phyloP scores from a whole-genome alignment of 2,329 filamentous ascomycete species.

The Arthrobotrys iridis region DNA sequence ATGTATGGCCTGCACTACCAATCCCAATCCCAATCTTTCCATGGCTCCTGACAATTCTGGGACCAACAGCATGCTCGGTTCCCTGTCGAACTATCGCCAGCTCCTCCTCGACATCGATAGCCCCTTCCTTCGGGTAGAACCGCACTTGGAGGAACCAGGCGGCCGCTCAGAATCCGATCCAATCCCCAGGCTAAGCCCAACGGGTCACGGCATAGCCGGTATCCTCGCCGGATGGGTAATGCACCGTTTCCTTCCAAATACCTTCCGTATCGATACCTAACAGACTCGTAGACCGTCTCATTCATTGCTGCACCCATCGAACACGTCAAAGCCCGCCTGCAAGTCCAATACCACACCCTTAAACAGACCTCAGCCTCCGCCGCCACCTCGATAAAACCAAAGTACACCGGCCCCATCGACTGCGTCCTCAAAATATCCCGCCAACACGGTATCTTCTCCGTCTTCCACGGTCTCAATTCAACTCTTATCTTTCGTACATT shows the following conservation, averaged over 20 bases:
- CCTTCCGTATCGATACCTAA: not conserved
- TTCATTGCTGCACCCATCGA: conserved; percentile 94
- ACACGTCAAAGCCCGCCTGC: conserved; percentile 91
- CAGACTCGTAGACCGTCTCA: conserved; percentile 72
- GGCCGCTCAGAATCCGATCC: conserved; percentile 60
- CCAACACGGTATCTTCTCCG: conserved; percentile 76
- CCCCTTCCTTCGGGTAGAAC: conserved; percentile 59
- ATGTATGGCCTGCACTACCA: conserved; percentile 62
- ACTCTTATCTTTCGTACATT: conserved; percentile 89
- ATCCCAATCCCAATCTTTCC: not conserved
- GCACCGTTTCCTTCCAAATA: not conserved
- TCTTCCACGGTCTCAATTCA: conserved; percentile 86
- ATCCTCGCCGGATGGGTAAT: conserved; percentile 76
- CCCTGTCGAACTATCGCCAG: conserved; percentile 86
- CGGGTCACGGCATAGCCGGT: conserved; percentile 86
- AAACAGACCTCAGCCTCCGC: conserved; percentile 66
- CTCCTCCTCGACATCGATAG: conserved; percentile 73
- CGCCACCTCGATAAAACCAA: conserved; percentile 75
- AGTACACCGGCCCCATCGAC: conserved; percentile 89
- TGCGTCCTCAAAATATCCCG: conserved; percentile 67
- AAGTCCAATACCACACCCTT: conserved; percentile 80
- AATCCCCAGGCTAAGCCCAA: conserved; percentile 71
- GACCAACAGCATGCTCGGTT: conserved; percentile 79
- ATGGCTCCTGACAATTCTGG: not conserved
- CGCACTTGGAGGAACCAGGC: conserved; percentile 58